Evolutionary conservation across 2,329 filamentous ascomycete species (phyloP).

Genomic region (Aureobasidium pullulans): DNA sequence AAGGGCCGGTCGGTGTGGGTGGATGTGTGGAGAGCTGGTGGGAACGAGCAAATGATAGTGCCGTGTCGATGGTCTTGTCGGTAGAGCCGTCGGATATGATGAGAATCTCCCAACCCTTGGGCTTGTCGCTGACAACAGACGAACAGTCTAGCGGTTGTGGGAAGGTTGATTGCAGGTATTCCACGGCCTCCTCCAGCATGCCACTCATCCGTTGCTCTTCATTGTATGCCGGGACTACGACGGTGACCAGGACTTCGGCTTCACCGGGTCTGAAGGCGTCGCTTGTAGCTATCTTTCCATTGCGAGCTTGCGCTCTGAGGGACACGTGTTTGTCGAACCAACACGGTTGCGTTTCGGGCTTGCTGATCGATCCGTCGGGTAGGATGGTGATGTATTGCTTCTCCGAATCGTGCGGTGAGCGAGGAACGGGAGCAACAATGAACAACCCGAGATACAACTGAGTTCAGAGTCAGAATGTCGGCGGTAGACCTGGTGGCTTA

Average conservation of each 20-base stretch:
- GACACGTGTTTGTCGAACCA: constrained; percentile 75
- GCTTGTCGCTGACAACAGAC: constrained; percentile 22
- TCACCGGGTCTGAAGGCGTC: constrained; percentile 59
- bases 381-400: constrained; percentile 76
- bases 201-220: constrained; percentile 75
- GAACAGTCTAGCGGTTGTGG: constrained; percentile 26
- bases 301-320: constrained; percentile 41
- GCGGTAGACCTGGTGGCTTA: neutral
- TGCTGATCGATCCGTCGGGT: constrained; percentile 52
- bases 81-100: constrained; percentile 84
- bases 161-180: constrained; percentile 72
- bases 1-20: constrained; percentile 40
- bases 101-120: constrained; percentile 81
- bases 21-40: constrained; percentile 46
- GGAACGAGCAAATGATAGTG: constrained; percentile 68
- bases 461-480: neutral
- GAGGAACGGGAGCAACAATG: constrained; percentile 73
- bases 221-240: constrained; percentile 94
- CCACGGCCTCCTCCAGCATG: constrained; percentile 85
- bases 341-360: constrained; percentile 60
- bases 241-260: constrained; percentile 75
- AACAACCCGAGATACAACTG: constrained; percentile 47
- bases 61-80: constrained; percentile 73
- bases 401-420: constrained; percentile 65
- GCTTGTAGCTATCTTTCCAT: constrained; percentile 24